Base-by-base conservation (phyloP, 139 green algal species). In the Chlamydomonas sp. region DNA sequence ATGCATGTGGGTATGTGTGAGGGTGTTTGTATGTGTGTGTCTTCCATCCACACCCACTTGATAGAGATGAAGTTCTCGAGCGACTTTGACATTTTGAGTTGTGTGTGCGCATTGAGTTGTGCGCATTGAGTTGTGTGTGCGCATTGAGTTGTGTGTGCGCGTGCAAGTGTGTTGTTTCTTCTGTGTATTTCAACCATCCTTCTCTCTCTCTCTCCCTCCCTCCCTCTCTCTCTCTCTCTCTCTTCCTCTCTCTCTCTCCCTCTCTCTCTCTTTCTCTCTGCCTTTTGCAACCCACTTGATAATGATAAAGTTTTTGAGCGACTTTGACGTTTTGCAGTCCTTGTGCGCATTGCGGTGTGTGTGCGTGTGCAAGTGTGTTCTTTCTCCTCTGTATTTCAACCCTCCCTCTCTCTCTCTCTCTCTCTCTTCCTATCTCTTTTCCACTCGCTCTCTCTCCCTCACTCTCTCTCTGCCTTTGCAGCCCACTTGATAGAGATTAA, bases 51-150 rank as follows among this genome's bases (percentile, higher is more conserved):
- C n/a, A n/a, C n/a, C n/a, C 65, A 90, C 90, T 81, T 78, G 77
- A 99, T 98, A 64, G 90, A 98, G 72, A 98, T 85, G 76, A 99
- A 99, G 86, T 99, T 99, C 71, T 99, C 98, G n/a, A 99, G 84
- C 3, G 79, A 90, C 82, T 99, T 99, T 66, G 77, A 91, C 95
- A 99, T 99, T 78, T 99, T 99, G 24, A 96, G 87, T 6, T 16
- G 22, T 28, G n/a, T 6, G n/a, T n/a, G n/a, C n/a, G n/a, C n/a
- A n/a, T n/a, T n/a, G n/a, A n/a, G n/a, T n/a, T n/a, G n/a, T n/a
- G n/a, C n/a, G n/a, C 0, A 33, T 38, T 39, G 30, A 63, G 54
- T 6, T 16, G 22, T 28, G n/a, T 6, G n/a, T n/a, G n/a, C n/a
- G n/a, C n/a, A n/a, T n/a, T n/a, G n/a, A n/a, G n/a, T n/a, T n/a